These are phyloP conservation scores for Spirogloea muscicola DNA, from an alignment of 139 green algal species.

Conservation along the genomic window DNA sequence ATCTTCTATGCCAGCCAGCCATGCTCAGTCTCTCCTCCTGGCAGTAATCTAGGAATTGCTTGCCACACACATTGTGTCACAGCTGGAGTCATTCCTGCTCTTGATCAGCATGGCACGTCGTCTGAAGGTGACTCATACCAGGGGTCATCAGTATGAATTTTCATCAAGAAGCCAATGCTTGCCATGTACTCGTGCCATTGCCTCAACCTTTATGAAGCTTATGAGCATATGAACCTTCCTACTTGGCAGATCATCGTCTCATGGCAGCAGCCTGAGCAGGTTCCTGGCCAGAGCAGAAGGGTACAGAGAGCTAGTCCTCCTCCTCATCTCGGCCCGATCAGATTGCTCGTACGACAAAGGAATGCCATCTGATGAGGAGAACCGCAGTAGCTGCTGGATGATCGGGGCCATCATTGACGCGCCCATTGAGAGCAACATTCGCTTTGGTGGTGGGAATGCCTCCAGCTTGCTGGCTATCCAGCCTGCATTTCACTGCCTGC, in stretches of 20 bases:
- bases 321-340: conserved; percentile 2
- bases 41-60: not conserved
- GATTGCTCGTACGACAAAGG: not conserved
- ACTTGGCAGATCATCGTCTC: not conserved
- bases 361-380: not conserved
- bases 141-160: no score
- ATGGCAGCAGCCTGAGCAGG: conserved; percentile 2
- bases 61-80: not conserved
- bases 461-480: conserved; percentile 3
- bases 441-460: not conserved
- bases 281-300: conserved; percentile 1
- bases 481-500: not conserved
- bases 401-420: not conserved
- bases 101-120: not conserved
- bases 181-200: not conserved
- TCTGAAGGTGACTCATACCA: not conserved
- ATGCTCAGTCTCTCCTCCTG: no score
- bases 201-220: no score
- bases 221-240: no score
- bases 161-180: no score
- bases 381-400: not conserved
- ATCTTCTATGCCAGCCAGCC: no score
- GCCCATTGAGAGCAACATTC: not conserved
- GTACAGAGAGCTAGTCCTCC: not conserved
- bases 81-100: not conserved